Conservation (phyloP, 331 rosid species). For the Quercus tomentella region DNA sequence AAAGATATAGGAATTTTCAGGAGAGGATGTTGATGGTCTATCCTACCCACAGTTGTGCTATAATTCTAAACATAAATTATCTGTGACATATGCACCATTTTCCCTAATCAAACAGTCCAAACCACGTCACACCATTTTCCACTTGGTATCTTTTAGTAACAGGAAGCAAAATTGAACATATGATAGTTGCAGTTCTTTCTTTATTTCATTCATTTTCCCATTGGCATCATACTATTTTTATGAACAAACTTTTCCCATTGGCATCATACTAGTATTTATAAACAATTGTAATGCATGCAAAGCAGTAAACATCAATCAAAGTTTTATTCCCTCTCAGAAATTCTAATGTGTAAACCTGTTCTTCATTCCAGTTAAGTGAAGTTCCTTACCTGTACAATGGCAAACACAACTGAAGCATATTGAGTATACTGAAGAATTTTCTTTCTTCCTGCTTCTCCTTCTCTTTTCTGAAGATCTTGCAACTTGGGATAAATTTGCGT, state of each 20-base stretch:
- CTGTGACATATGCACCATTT: background rate
- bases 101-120: background rate
- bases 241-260: too few species aligned
- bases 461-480: slow-evolving; percentile 94
- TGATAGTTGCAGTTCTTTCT: background rate
- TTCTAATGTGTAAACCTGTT: background rate
- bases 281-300: too few species aligned
- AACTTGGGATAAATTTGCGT: slow-evolving; percentile 91
- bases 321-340: background rate
- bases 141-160: background rate
- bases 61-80: background rate
- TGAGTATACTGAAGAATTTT: slow-evolving; percentile 83
- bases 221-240: background rate
- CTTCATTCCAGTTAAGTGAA: background rate
- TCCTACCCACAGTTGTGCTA: background rate
- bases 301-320: background rate
- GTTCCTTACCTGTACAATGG: slow-evolving; percentile 78
- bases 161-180: background rate
- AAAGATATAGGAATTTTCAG: background rate
- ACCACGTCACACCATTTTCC: background rate
- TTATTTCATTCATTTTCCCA: background rate
- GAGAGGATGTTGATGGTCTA: background rate
- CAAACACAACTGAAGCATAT: slow-evolving; percentile 96
- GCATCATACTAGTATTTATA: too few species aligned
- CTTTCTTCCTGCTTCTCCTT: slow-evolving; percentile 96